Base-by-base conservation (phyloP, 257 asterid genomes). In the Nicotiana obtusifolia region DNA sequence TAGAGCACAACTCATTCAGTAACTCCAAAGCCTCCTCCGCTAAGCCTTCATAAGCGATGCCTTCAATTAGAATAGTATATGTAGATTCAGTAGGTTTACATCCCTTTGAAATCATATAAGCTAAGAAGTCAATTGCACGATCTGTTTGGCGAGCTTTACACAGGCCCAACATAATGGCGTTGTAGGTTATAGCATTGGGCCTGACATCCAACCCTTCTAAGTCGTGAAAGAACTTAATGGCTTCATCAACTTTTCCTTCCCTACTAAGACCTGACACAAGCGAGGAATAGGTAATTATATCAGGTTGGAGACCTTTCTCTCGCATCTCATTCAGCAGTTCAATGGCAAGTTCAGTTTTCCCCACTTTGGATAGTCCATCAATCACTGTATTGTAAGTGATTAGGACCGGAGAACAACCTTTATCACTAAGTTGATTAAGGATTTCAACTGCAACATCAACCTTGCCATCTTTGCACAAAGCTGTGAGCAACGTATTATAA, bases 371-470 rank as follows among this genome's bases (percentile, higher is more conserved):
- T 20, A 94, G 92, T 82, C 98, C 96, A 54, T 91, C 96, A 19
- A 94, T 94, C 87, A 93, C 96, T 0, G 97, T 91, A 66, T 93
- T 94, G 84, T 94, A 94, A 49, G 98, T 93, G 81, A 91, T 91
- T 80, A 94, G 83, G 66, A 90, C 97, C 2, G 98, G 98, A 41
- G 97, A 89, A 80, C 97, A 94, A 1, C 90, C 93, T 87, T 86
- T 89, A 5, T 85, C 81, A 4, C 81, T 87, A 9, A 94, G 90
- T 85, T 92, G 97, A 83, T 91, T 85, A 49, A 94, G 95, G 64
- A 94, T 87, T 86, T 90, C 96, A 4, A 94, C 92, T 9, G 98
- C 97, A 81, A 87, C 69, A 83, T 91, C 97, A 81, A 87, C 97
- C 85, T 91, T 91, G 82, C 97, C 96, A 0, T 94, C 97, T 89